phyloP scores from a whole-genome alignment of 2,329 filamentous ascomycete genomes.

The Fusarium sp. region DNA sequence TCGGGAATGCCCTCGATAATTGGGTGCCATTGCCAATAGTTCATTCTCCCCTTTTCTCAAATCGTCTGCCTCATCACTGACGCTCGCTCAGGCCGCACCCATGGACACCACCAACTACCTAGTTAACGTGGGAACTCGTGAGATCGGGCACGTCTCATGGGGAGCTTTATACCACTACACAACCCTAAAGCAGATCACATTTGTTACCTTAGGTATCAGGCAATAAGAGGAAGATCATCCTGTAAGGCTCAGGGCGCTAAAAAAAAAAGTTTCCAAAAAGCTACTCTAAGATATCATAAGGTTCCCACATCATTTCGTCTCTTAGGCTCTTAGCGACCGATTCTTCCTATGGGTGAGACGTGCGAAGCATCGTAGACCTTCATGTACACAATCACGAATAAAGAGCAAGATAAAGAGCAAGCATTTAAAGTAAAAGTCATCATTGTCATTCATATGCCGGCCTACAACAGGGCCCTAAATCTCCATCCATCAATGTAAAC shows the following conservation, averaged over 20 bases:
- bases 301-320: neutral
- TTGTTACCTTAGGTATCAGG: too few relatives aligned
- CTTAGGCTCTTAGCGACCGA: neutral
- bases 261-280: neutral
- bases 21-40: neutral
- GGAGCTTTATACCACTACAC: too few relatives aligned
- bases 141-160: too few relatives aligned
- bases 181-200: too few relatives aligned
- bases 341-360: too few relatives aligned
- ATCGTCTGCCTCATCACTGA: neutral
- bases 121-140: too few relatives aligned
- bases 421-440: neutral
- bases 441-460: slow-evolving; percentile 6
- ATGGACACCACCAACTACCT: too few relatives aligned
- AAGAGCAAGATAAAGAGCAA: neutral
- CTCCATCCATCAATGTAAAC: slow-evolving; percentile 3
- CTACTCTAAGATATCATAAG: neutral
- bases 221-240: too few relatives aligned
- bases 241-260: too few relatives aligned
- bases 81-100: too few relatives aligned
- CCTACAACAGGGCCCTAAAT: neutral
- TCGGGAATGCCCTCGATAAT: neutral
- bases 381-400: too few relatives aligned
- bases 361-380: too few relatives aligned
- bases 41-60: neutral